Evolutionary conservation across 345 rosid genomes (phyloP).

Genomic region (Eucalyptus curtisii): DNA sequence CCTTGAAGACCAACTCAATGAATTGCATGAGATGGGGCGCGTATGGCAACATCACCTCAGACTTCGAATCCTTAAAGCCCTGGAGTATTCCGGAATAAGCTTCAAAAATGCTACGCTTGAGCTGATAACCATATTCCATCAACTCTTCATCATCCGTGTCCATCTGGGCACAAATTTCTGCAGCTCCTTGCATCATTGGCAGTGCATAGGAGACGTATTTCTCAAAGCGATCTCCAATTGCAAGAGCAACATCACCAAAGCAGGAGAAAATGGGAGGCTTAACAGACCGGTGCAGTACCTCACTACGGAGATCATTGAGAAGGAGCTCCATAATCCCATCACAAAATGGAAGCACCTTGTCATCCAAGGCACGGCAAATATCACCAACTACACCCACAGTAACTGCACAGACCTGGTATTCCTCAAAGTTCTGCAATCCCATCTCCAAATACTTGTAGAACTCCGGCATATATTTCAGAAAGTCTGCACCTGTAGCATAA

Average conservation of each 20-base stretch:
- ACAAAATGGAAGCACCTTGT: conserved; percentile 59
- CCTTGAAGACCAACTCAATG: conserved; percentile 64
- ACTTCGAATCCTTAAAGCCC: conserved; percentile 71
- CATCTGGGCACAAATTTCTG: conserved; percentile 63
- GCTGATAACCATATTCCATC: conserved; percentile 77
- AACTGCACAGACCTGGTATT: conserved; percentile 87
- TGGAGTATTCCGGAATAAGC: conserved; percentile 94
- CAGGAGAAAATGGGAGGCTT: conserved; percentile 92
- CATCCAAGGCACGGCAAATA: conserved; percentile 83
- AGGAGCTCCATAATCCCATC: conserved; percentile 82
- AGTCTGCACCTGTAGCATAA: conserved; percentile 74
- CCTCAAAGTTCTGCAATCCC: conserved; percentile 88
- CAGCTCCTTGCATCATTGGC: conserved; percentile 81
- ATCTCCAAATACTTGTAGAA: conserved; percentile 72
- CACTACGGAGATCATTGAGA: conserved; percentile 55
- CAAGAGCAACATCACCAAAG: conserved; percentile 92
- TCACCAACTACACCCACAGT: conserved; percentile 92
- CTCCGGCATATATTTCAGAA: conserved; percentile 69
- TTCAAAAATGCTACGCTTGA: conserved; percentile 78
- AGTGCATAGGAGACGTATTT: conserved; percentile 54
- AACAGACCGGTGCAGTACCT: conserved; percentile 78
- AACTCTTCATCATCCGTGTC: conserved; percentile 66
- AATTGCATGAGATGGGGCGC: conserved; percentile 79
- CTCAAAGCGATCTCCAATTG: conserved; percentile 66
- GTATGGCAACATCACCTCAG: conserved; percentile 78